phyloP scores from a whole-genome alignment of 2,329 filamentous ascomycete species.

The Aspergillus sp. region DNA sequence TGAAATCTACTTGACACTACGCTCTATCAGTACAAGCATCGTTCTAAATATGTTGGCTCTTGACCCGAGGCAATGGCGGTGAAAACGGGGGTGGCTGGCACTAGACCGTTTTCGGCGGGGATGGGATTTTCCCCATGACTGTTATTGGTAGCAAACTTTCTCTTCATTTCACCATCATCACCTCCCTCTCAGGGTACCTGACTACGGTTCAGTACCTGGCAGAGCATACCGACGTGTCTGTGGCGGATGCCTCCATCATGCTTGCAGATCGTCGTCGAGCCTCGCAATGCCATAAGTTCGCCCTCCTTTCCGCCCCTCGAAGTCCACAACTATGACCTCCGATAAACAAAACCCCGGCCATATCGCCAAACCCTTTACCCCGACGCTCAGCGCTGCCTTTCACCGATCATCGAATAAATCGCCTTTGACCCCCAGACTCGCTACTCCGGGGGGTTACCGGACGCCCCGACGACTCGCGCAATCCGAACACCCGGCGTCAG shows the following conservation, averaged over 20 bases:
- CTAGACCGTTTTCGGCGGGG: slow-evolving; percentile 22
- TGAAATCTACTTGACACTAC: background rate
- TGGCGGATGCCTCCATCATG: slow-evolving; percentile 29
- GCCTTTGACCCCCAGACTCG: slow-evolving; percentile 56
- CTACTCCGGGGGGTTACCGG: slow-evolving; percentile 30
- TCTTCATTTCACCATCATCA: slow-evolving; percentile 3
- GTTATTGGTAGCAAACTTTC: slow-evolving; percentile 9
- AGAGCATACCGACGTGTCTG: background rate
- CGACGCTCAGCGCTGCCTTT: slow-evolving; percentile 59
- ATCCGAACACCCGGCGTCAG: slow-evolving; percentile 27
- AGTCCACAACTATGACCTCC: slow-evolving; percentile 40
- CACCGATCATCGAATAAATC: slow-evolving; percentile 46
- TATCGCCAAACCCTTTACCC: slow-evolving; percentile 56
- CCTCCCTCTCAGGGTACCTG: slow-evolving; percentile 7
- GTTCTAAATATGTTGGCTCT: background rate
- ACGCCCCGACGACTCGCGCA: slow-evolving; percentile 27
- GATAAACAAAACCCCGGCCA: slow-evolving; percentile 49
- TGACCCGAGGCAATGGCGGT: background rate
- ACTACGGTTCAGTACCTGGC: slow-evolving; percentile 1
- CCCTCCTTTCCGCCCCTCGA: slow-evolving; percentile 22
- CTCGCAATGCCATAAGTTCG: slow-evolving; percentile 42
- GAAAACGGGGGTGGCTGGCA: slow-evolving; percentile 3
- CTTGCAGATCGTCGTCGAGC: slow-evolving; percentile 19
- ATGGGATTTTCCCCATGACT: slow-evolving; percentile 16
- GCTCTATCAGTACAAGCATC: background rate